phyloP scores from a whole-genome alignment of 306 rosid species.

The Casuarina glauca region DNA sequence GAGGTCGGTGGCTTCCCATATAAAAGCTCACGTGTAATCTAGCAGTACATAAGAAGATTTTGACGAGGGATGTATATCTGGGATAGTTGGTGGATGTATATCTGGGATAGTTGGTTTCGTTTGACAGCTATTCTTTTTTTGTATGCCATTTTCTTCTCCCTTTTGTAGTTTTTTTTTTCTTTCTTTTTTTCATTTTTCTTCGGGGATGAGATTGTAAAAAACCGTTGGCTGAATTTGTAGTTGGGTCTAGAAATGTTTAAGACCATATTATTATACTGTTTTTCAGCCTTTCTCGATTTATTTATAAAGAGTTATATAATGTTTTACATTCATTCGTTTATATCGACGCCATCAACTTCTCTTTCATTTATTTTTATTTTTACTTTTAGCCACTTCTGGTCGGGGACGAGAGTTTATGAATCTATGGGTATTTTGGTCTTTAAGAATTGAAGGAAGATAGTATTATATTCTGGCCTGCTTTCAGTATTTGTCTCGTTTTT shows the following conservation, averaged over 20 bases:
- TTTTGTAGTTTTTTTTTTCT: not conserved
- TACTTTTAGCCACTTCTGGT: not conserved
- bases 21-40: slow-evolving; percentile 39
- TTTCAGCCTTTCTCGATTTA: not conserved
- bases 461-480: no score
- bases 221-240: not conserved
- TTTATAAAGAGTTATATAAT: not conserved
- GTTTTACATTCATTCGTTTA: not conserved
- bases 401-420: not conserved
- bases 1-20: slow-evolving; percentile 33
- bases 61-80: slow-evolving; percentile 36
- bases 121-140: not conserved
- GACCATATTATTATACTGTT: not conserved
- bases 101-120: slow-evolving; percentile 36
- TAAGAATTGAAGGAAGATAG: no score
- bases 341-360: not conserved
- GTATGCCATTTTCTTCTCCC: not conserved
- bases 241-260: slow-evolving; percentile 1
- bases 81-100: slow-evolving; percentile 23
- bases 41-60: slow-evolving; percentile 47
- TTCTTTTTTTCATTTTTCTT: not conserved
- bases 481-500: no score
- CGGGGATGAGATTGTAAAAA: slow-evolving; percentile 16
- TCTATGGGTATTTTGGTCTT: no score
- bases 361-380: not conserved